Percentiles rank a stretch among this genome's conserved stretches.
phyloP scores from a whole-genome alignment of 495 filamentous ascomycete species.

The Aspergillus taichungensis region DNA sequence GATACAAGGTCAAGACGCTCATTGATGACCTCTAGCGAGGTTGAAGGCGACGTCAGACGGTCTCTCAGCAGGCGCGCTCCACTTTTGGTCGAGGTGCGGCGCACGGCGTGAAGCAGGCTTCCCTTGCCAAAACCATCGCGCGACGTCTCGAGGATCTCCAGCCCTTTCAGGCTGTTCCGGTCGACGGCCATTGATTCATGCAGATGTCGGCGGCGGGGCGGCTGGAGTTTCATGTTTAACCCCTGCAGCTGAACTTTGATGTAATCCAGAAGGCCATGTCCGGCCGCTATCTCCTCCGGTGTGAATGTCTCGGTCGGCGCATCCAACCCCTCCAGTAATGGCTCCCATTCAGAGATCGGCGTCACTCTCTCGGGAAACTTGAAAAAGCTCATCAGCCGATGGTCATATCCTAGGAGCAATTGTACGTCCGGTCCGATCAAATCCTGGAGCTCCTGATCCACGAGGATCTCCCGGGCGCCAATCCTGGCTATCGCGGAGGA shows the following conservation, averaged over 20 bases:
- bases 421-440: constrained; percentile 32
- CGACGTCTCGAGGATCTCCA: constrained; percentile 82
- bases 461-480: constrained; percentile 73
- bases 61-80: constrained; percentile 74
- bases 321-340: constrained; percentile 60
- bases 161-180: constrained; percentile 75
- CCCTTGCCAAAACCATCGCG: constrained; percentile 66
- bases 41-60: constrained; percentile 81
- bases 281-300: constrained; percentile 48
- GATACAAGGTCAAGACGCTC: constrained; percentile 75
- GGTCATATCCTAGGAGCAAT: constrained; percentile 34
- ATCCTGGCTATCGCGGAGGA: constrained; percentile 73
- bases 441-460: constrained; percentile 54
- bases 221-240: constrained; percentile 74
- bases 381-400: constrained; percentile 38
- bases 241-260: constrained; percentile 69
- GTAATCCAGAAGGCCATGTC: constrained; percentile 70
- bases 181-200: constrained; percentile 84
- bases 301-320: constrained; percentile 34
- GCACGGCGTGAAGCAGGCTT: constrained; percentile 80
- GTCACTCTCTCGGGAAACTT: constrained; percentile 20
- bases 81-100: constrained; percentile 82
- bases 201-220: constrained; percentile 61
- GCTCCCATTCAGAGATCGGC: constrained; percentile 55
- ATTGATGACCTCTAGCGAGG: constrained; percentile 70